These are phyloP conservation scores for Galerina sulciceps DNA, from an alignment of 768 basidiomycete genomes.

Conservation along the genomic window DNA sequence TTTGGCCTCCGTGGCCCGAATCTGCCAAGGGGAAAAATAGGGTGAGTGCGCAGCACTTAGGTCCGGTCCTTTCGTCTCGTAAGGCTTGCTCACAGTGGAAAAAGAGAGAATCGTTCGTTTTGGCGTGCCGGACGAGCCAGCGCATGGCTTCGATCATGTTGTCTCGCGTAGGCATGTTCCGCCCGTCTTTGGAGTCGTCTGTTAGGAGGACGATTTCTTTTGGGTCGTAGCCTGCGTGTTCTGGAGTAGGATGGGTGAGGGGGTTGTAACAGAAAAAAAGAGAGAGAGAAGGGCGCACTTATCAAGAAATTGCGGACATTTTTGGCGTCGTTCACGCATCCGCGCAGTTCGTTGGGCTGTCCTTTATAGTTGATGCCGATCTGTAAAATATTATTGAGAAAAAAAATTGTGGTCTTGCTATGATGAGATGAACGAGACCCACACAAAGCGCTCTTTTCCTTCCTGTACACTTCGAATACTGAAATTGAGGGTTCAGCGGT, in stretches of 20 bases:
- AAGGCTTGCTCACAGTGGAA: conserved; percentile 64
- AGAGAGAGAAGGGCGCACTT: conserved; percentile 36
- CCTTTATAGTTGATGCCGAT: conserved; percentile 84
- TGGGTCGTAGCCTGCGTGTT: conserved; percentile 52
- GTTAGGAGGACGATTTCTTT: conserved; percentile 75
- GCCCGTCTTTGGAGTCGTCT: conserved; percentile 53
- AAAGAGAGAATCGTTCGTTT: conserved; percentile 73
- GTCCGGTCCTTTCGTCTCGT: background rate
- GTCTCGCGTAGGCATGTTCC: conserved; percentile 46
- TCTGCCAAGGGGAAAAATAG: conserved; percentile 46
- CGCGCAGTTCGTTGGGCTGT: conserved; percentile 62
- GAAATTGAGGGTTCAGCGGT: conserved; percentile 45
- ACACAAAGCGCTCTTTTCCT: conserved; percentile 83
- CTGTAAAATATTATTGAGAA: too few species aligned
- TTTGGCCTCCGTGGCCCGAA: conserved; percentile 96
- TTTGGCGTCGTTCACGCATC: conserved; percentile 83
- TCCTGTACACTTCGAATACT: conserved; percentile 82
- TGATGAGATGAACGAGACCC: conserved; percentile 34
- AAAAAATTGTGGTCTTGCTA: too few species aligned
- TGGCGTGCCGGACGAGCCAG: conserved; percentile 71
- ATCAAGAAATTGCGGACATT: conserved; percentile 73
- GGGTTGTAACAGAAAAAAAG: background rate
- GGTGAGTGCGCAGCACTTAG: background rate
- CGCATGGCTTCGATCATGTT: conserved; percentile 55
- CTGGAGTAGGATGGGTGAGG: conserved; percentile 12